Evolutionary conservation across 2,329 filamentous ascomycete genomes (phyloP).

Genomic region (Myriosclerotinia curreyana): DNA sequence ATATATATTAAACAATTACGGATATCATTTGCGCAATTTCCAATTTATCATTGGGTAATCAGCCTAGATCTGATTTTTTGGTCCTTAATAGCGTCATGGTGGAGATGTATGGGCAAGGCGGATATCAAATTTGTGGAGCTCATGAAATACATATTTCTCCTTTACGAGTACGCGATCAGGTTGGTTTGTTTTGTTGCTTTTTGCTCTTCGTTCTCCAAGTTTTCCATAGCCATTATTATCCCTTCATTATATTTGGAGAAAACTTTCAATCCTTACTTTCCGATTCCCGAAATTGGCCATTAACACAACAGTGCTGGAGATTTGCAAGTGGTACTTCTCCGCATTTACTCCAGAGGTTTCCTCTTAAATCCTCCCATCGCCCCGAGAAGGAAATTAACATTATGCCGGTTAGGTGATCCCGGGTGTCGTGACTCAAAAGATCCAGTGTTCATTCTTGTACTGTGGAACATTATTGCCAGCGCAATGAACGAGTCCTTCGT

Average conservation of each 20-base stretch:
- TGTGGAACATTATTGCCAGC: neutral
- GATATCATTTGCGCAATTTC: neutral
- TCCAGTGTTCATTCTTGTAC: neutral
- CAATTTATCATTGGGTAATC: constrained; percentile 10
- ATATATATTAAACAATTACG: neutral
- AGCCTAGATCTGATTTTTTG: neutral
- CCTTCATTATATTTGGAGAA: neutral
- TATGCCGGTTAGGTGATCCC: neutral
- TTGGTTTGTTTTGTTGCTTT: neutral
- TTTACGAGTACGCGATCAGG: neutral
- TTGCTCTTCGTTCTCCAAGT: neutral
- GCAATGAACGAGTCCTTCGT: neutral
- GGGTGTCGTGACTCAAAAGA: neutral
- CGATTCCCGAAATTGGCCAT: constrained; percentile 9
- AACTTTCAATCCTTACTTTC: neutral
- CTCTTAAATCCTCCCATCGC: neutral
- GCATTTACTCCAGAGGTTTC: neutral
- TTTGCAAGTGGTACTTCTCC: neutral
- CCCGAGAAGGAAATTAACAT: constrained; percentile 3
- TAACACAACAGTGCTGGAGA: neutral
- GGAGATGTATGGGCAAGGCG: neutral
- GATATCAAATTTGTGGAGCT: neutral
- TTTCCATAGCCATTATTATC: neutral
- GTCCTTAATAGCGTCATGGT: constrained; percentile 7
- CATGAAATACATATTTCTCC: neutral